Percentiles rank a stretch among this genome's conserved stretches.
These are phyloP conservation scores for Fraxinus baroniana DNA, from an alignment of 305 asterid genomes.

Conservation along the genomic window DNA sequence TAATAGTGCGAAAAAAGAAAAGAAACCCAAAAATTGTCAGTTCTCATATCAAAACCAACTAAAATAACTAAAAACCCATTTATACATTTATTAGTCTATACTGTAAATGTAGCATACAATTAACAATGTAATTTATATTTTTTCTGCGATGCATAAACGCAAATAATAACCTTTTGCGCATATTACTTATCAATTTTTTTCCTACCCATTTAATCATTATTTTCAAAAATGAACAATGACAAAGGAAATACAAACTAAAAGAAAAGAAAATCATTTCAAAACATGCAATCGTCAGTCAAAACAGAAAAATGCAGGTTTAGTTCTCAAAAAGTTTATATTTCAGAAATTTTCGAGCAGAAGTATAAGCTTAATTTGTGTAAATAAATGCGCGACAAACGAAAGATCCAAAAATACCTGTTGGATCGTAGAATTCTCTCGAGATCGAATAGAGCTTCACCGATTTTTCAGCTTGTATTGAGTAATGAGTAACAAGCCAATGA, in stretches of 20 bases:
- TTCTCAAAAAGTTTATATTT: neutral
- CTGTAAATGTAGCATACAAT: neutral
- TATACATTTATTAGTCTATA: neutral
- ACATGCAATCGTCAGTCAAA: neutral
- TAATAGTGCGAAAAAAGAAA: neutral
- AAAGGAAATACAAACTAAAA: neutral
- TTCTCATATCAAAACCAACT: neutral
- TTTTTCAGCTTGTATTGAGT: constrained; percentile 10
- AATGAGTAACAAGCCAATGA: too few relatives aligned
- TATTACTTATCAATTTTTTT: neutral
- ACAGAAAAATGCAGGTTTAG: constrained; percentile 9
- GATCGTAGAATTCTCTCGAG: constrained; percentile 42
- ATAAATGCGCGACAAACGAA: neutral
- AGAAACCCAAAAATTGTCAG: neutral
- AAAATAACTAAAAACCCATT: neutral
- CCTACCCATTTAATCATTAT: neutral
- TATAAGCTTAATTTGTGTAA: neutral
- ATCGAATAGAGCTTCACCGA: constrained; percentile 40
- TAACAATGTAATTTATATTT: neutral
- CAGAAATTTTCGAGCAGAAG: neutral
- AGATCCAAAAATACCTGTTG: constrained; percentile 29
- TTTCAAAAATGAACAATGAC: neutral
- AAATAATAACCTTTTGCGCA: neutral
- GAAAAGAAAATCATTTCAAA: neutral
- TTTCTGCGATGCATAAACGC: neutral